Conservation (phyloP, 108 stramenopile genomes). For the Nitzschia sp. region DNA sequence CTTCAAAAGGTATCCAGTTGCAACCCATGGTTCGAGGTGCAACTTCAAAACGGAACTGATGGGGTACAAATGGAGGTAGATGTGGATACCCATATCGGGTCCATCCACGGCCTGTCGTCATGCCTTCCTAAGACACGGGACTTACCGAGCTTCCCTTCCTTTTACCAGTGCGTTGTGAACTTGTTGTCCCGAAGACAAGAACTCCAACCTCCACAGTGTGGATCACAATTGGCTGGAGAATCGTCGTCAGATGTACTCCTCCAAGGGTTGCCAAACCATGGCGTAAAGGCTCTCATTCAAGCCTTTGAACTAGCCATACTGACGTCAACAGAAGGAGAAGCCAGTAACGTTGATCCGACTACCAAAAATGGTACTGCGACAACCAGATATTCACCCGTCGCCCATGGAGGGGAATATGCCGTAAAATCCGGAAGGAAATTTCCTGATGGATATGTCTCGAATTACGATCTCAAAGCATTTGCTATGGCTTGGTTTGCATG, state of each 20-base stretch:
- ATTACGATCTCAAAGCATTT: constrained; percentile 14
- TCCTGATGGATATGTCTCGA: constrained; percentile 29
- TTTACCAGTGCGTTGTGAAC: constrained; percentile 64
- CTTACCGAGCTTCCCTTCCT: constrained; percentile 31
- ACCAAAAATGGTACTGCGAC: constrained; percentile 1
- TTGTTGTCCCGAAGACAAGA: constrained; percentile 60
- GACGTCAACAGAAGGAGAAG: background rate
- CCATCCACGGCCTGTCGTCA: constrained; percentile 6
- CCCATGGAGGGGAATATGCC: constrained; percentile 6
- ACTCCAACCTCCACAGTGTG: constrained; percentile 73
- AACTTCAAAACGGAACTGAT: constrained; percentile 7
- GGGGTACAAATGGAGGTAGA: background rate
- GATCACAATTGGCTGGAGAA: constrained; percentile 26
- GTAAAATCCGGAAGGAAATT: constrained; percentile 29
- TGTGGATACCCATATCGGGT: constrained; percentile 23
- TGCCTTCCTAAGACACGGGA: constrained; percentile 8
- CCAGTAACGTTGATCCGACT: background rate
- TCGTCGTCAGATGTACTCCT: background rate
- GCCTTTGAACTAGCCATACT: constrained; percentile 17
- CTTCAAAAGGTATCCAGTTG: constrained; percentile 43
- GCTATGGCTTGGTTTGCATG: constrained; percentile 44
- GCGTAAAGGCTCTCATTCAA: background rate
- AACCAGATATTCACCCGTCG: background rate
- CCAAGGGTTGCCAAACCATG: background rate
- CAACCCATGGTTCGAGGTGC: constrained; percentile 55